phyloP scores from a whole-genome alignment of 2,329 filamentous ascomycete genomes.

The Stachybotrys chlorohalonatus region DNA sequence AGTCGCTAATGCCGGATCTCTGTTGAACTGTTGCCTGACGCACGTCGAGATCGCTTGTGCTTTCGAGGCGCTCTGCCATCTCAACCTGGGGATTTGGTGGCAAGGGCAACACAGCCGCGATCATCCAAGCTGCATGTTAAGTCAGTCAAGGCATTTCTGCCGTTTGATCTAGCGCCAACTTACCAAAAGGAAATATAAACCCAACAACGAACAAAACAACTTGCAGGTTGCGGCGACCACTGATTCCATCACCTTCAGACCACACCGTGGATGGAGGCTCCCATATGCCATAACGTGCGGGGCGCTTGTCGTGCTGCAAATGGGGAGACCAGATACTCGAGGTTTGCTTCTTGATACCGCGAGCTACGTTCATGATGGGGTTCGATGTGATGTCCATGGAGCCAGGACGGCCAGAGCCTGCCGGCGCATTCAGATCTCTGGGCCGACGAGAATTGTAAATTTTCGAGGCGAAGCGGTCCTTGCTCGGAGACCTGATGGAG shows the following conservation, averaged over 20 bases:
- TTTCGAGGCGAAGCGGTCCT: slow-evolving; percentile 35
- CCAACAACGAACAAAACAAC: slow-evolving; percentile 66
- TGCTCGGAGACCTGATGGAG: slow-evolving; percentile 37
- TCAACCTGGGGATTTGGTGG: slow-evolving; percentile 46
- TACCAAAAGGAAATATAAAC: slow-evolving; percentile 68
- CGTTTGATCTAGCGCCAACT: slow-evolving; percentile 16
- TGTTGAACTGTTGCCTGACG: slow-evolving; percentile 24
- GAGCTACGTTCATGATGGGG: slow-evolving; percentile 17
- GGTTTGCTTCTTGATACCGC: slow-evolving; percentile 34
- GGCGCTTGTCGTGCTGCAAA: slow-evolving; percentile 53
- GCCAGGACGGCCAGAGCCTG: slow-evolving; percentile 8
- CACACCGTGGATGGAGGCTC: slow-evolving; percentile 63
- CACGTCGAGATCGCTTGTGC: slow-evolving; percentile 28
- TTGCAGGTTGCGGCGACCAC: slow-evolving; percentile 64
- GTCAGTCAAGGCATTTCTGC: slow-evolving; percentile 6
- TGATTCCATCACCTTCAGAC: slow-evolving; percentile 47
- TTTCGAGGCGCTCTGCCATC: slow-evolving; percentile 39
- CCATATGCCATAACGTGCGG: slow-evolving; percentile 56
- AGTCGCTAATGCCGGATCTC: slow-evolving; percentile 28
- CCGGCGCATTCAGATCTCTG: slow-evolving; percentile 19
- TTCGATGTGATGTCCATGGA: slow-evolving; percentile 37
- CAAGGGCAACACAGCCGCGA: slow-evolving; percentile 66
- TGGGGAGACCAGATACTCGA: slow-evolving; percentile 68
- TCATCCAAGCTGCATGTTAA: slow-evolving; percentile 58
- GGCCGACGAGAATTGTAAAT: slow-evolving; percentile 38